A percentile compares a stretch with the other conserved stretches of the same genome.
Conservation (phyloP, 2,329 filamentous ascomycete genomes). For the Aspergillus versicolor region DNA sequence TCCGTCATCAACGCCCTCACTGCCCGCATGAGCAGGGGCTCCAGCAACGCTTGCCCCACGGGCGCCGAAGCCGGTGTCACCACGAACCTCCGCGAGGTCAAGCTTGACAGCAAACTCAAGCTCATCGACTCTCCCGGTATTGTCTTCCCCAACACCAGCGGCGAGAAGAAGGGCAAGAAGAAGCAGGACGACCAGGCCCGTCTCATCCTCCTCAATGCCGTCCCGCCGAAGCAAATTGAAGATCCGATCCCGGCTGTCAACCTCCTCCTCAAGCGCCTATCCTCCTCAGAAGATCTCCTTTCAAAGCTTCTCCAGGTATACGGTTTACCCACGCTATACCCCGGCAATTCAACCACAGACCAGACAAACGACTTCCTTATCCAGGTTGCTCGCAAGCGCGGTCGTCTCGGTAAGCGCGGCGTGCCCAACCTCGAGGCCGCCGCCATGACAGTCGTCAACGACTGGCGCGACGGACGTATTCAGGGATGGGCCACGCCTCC, state of each 20-base stretch:
- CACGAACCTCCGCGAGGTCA: conserved; percentile 82
- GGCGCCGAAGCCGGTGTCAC: conserved; percentile 92
- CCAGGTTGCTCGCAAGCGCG: conserved; percentile 91
- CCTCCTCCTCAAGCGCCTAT: conserved; percentile 78
- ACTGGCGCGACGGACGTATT: conserved; percentile 93
- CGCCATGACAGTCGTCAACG: conserved; percentile 90
- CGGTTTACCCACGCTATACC: conserved; percentile 75
- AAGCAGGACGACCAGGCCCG: conserved; percentile 72
- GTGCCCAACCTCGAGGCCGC: conserved; percentile 85
- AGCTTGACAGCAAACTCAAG: conserved; percentile 91
- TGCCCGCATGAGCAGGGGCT: conserved; percentile 66
- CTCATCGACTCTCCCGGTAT: conserved; percentile 93
- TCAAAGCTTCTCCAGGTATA: conserved; percentile 81
- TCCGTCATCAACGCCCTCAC: conserved; percentile 94
- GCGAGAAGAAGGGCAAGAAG: conserved; percentile 55
- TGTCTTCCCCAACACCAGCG: conserved; percentile 71
- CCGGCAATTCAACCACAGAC: conserved; percentile 62
- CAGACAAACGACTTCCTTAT: conserved; percentile 86
- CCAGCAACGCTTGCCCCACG: conserved; percentile 72
- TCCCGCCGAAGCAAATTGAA: conserved; percentile 90
- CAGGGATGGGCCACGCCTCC: conserved; percentile 88
- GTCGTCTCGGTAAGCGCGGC: conserved; percentile 82
- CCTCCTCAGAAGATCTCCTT: conserved; percentile 69
- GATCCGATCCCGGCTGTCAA: conserved; percentile 86
- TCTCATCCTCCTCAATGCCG: conserved; percentile 82